Evolutionary conservation across 2,329 filamentous ascomycete genomes (phyloP).

Genomic region (Allantophomopsis lycopodina): DNA sequence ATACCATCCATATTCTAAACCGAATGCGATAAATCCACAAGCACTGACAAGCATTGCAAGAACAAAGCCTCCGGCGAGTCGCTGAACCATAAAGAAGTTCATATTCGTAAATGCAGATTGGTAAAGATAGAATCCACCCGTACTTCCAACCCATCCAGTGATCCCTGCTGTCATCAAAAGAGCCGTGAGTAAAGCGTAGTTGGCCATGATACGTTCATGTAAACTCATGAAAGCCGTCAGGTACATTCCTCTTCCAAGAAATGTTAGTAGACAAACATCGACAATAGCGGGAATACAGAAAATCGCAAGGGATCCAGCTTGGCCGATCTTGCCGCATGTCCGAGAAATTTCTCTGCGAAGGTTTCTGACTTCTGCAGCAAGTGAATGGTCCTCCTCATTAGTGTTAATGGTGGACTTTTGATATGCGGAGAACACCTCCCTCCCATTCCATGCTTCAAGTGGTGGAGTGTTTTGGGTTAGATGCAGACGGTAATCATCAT

Average conservation of each 20-base stretch:
- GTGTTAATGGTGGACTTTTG: slow-evolving; percentile 7
- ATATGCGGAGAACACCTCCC: slow-evolving; percentile 21
- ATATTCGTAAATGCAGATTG: slow-evolving; percentile 35
- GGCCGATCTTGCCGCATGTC: slow-evolving; percentile 11
- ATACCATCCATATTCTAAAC: slow-evolving; percentile 25
- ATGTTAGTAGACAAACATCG: slow-evolving; percentile 43
- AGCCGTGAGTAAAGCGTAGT: slow-evolving; percentile 40
- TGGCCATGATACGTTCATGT: slow-evolving; percentile 36
- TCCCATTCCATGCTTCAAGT: slow-evolving; percentile 9
- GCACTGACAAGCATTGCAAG: slow-evolving; percentile 22
- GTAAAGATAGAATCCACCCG: slow-evolving; percentile 46
- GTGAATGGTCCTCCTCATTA: neutral
- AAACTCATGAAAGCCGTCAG: slow-evolving; percentile 41
- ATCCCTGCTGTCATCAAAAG: slow-evolving; percentile 44
- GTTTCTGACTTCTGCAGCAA: slow-evolving; percentile 14
- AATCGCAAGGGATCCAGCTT: slow-evolving; percentile 36
- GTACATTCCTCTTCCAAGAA: slow-evolving; percentile 45
- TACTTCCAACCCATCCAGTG: slow-evolving; percentile 48
- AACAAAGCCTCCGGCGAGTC: slow-evolving; percentile 33
- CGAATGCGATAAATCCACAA: slow-evolving; percentile 34
- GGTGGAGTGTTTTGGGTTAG: slow-evolving; percentile 13
- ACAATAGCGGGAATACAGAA: slow-evolving; percentile 49
- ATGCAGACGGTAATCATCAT: slow-evolving; percentile 13
- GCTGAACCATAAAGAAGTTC: slow-evolving; percentile 26
- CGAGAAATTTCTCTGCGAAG: neutral